Conservation (phyloP, 164 flowering plant genomes). For the Stephania japonica region DNA sequence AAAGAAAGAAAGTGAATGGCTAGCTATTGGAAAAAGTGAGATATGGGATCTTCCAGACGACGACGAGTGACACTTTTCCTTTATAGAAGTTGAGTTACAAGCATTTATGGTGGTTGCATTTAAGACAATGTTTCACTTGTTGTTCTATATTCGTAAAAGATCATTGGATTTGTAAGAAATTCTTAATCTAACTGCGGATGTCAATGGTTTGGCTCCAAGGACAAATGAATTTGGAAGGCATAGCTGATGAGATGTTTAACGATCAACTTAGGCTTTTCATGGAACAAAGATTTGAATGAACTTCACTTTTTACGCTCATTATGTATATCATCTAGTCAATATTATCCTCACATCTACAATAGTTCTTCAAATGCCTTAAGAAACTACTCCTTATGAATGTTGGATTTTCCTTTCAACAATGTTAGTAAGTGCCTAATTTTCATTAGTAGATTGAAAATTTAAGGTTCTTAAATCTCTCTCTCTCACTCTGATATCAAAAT, state of each 20-base stretch:
- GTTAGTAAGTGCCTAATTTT: no score
- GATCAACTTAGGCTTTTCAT: neutral
- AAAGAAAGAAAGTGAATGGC: constrained; percentile 9
- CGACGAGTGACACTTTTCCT: constrained; percentile 9
- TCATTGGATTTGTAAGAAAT: neutral
- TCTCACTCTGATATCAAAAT: neutral
- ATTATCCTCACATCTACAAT: no score
- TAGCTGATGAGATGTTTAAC: neutral
- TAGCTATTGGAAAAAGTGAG: constrained; percentile 1
- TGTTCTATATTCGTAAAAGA: constrained; percentile 21
- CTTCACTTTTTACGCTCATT: no score
- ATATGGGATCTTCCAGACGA: constrained; percentile 13
- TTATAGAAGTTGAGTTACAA: constrained; percentile 13
- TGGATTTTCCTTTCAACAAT: neutral
- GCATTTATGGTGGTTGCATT: constrained; percentile 11
- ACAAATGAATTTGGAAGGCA: no score
- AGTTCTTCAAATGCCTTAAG: neutral
- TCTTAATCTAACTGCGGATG: neutral
- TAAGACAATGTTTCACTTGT: constrained; percentile 19
- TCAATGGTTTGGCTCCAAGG: neutral
- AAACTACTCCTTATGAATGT: neutral
- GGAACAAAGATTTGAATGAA: no score
- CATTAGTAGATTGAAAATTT: neutral
- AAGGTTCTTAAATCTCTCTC: neutral
- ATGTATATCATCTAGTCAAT: neutral